Evolutionary conservation across 305 asterid species (phyloP).

Genomic region (Rubia tinctorum): DNA sequence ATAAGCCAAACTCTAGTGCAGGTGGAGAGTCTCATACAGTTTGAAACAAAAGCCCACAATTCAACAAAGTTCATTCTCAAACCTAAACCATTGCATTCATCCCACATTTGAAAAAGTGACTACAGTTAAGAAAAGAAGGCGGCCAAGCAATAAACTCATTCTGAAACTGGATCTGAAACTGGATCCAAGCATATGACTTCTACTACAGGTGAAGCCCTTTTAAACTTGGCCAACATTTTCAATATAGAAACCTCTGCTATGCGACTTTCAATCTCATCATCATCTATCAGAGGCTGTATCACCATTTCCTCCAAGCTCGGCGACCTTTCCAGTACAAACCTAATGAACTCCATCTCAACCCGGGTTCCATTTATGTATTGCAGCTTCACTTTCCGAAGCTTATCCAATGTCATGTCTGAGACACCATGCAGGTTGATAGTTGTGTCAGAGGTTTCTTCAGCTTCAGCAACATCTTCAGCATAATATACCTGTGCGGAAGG

Average conservation of each 20-base stretch:
- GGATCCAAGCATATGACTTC: constrained; percentile 9
- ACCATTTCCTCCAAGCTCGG: constrained; percentile 19
- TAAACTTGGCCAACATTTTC: constrained; percentile 1
- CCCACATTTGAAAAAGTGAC: too few species aligned
- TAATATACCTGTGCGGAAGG: neutral
- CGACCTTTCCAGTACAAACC: constrained; percentile 22
- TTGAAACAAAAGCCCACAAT: neutral
- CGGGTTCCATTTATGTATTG: constrained; percentile 3
- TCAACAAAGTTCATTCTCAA: too few species aligned
- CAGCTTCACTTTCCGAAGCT: constrained; percentile 23
- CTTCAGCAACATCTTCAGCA: neutral
- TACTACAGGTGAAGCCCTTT: constrained; percentile 18
- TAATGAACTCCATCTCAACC: constrained; percentile 19
- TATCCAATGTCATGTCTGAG: constrained; percentile 15
- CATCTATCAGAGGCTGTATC: neutral
- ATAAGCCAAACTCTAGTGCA: neutral
- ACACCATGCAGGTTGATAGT: neutral
- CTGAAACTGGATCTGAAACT: neutral
- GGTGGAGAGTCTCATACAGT: neutral
- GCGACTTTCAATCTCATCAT: neutral
- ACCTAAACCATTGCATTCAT: too few species aligned
- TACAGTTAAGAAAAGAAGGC: too few species aligned
- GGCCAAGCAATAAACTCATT: neutral
- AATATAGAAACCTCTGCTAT: too few species aligned
- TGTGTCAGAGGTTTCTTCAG: neutral